Evolutionary conservation across 192 early-diverging fungal genomes (phyloP).

Genomic region (Gaertneriomyces sp.): DNA sequence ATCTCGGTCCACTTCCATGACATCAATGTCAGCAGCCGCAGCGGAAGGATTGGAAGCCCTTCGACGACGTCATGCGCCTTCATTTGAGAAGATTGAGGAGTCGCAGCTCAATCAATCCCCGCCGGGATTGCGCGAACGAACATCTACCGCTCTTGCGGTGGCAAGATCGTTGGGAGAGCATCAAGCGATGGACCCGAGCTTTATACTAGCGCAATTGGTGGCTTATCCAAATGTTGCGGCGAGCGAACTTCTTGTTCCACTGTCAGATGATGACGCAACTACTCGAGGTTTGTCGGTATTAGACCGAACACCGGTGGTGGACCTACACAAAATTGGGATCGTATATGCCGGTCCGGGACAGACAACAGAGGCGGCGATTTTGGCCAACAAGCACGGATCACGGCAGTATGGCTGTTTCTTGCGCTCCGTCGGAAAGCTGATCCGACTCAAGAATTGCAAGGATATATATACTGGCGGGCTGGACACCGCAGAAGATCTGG

Average conservation of each 20-base stretch:
- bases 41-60: too few species aligned
- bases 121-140: too few species aligned
- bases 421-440: constrained; percentile 70
- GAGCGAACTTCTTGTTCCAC: constrained; percentile 51
- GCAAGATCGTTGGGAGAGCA: constrained; percentile 3
- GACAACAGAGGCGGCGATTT: constrained; percentile 77
- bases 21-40: too few species aligned
- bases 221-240: constrained; percentile 67
- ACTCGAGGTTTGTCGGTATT: constrained; percentile 73
- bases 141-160: background rate
- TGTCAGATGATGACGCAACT: constrained; percentile 76
- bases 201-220: constrained; percentile 63
- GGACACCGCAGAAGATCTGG: constrained; percentile 77
- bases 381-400: constrained; percentile 84
- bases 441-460: constrained; percentile 62
- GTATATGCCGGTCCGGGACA: constrained; percentile 87
- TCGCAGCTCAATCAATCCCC: too few species aligned
- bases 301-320: constrained; percentile 83
- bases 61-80: too few species aligned
- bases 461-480: constrained; percentile 83
- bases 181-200: constrained; percentile 38
- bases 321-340: constrained; percentile 95
- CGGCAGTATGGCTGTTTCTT: constrained; percentile 84
- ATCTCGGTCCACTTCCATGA: too few species aligned
- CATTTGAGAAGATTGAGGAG: too few species aligned